These are phyloP conservation scores for Amyloporia xantha DNA, from an alignment of 768 basidiomycete species.

Conservation along the genomic window DNA sequence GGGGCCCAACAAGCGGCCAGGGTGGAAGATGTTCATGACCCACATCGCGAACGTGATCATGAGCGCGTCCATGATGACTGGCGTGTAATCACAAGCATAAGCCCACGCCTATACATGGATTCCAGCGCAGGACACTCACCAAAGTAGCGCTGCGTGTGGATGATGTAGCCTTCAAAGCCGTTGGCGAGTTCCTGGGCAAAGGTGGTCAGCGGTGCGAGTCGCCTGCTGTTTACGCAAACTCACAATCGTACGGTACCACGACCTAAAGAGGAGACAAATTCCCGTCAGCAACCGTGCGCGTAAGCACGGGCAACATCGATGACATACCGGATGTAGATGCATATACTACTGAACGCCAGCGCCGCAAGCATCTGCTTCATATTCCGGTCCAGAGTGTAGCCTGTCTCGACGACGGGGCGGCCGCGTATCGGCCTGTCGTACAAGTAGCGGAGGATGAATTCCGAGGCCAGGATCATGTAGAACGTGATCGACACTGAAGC, in stretches of 20 bases:
- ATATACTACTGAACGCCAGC: conserved; percentile 18
- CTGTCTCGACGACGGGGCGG: not conserved
- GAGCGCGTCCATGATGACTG: conserved; percentile 20
- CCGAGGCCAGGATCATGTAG: conserved; percentile 36
- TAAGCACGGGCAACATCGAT: not conserved
- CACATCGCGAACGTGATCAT: conserved; percentile 27
- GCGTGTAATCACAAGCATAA: not conserved
- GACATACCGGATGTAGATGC: conserved; percentile 25
- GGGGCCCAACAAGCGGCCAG: conserved; percentile 20
- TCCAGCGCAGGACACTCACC: no score
- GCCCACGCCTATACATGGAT: no score
- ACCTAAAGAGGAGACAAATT: conserved; percentile 24
- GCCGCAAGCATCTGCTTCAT: conserved; percentile 22
- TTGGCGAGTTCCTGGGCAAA: conserved; percentile 29
- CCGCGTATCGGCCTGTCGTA: conserved; percentile 30
- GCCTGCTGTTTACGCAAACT: no score
- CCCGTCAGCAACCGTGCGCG: conserved; percentile 9
- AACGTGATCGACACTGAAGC: conserved; percentile 14
- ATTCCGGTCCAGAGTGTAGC: conserved; percentile 13
- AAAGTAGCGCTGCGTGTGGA: conserved; percentile 40
- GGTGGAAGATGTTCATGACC: conserved; percentile 28
- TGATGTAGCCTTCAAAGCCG: conserved; percentile 45
- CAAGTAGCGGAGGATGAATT: conserved; percentile 38
- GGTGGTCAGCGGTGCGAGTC: not conserved
- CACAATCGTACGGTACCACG: conserved; percentile 43